phyloP scores from a whole-genome alignment of 495 filamentous ascomycete genomes.

The Aspergillus nidulans region DNA sequence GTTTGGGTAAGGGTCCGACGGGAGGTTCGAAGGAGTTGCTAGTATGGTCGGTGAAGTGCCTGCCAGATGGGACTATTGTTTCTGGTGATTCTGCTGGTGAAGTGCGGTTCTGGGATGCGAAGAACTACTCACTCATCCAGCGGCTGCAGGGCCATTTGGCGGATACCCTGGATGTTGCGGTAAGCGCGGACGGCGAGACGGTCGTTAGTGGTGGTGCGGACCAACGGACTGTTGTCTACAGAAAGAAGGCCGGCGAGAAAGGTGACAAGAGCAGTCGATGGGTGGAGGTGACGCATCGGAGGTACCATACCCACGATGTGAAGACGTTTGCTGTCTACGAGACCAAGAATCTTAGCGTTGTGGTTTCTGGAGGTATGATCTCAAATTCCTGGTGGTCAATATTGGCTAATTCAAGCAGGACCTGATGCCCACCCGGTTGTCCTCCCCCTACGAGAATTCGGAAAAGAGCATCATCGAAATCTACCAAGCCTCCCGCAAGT shows the following conservation, averaged over 20 bases:
- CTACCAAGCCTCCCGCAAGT: conserved; percentile 78
- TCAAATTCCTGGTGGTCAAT: neutral
- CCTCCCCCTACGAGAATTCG: conserved; percentile 72
- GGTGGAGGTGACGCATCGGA: conserved; percentile 75
- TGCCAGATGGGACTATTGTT: conserved; percentile 83
- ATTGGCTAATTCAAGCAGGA: conserved; percentile 52
- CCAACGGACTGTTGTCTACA: conserved; percentile 75
- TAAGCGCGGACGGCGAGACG: conserved; percentile 72
- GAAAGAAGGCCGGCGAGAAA: conserved; percentile 49
- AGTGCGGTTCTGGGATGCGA: conserved; percentile 88
- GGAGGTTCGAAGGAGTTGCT: conserved; percentile 79
- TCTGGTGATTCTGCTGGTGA: conserved; percentile 93
- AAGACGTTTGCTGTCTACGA: conserved; percentile 93
- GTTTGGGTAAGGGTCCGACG: conserved; percentile 68
- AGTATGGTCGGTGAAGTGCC: conserved; percentile 87
- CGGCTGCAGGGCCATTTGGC: conserved; percentile 79
- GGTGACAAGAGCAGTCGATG: conserved; percentile 61
- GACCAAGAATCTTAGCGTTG: conserved; percentile 72
- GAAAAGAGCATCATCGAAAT: conserved; percentile 73
- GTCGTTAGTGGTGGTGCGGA: conserved; percentile 94
- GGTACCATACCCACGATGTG: conserved; percentile 89
- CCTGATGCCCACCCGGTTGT: conserved; percentile 80
- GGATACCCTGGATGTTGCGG: conserved; percentile 82
- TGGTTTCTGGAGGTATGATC: conserved; percentile 79
- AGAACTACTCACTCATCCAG: conserved; percentile 80